phyloP scores from a whole-genome alignment of 2,329 filamentous ascomycete species.

The Blastomyces gilchristii region DNA sequence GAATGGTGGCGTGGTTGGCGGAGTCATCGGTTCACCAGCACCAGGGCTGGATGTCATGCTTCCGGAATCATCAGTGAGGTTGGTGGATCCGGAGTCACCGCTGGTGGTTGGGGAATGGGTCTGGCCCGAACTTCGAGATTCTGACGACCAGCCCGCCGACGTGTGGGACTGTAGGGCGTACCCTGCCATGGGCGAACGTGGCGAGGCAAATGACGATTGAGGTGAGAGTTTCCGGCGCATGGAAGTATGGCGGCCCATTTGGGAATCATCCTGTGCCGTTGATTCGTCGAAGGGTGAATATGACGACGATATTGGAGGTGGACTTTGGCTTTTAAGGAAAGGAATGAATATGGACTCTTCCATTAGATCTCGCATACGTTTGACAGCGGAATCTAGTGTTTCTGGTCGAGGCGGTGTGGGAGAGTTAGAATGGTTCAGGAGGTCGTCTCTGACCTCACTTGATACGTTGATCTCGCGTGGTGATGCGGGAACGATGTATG shows the following conservation, averaged over 20 bases:
- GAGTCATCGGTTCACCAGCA: slow-evolving; percentile 39
- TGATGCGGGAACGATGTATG: slow-evolving; percentile 78
- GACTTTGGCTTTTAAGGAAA: slow-evolving; percentile 63
- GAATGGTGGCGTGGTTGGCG: slow-evolving; percentile 42
- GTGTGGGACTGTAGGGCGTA: slow-evolving; percentile 22
- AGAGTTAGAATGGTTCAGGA: slow-evolving; percentile 55
- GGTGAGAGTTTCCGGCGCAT: slow-evolving; percentile 15
- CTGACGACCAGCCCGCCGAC: slow-evolving; percentile 25
- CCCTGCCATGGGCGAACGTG: slow-evolving; percentile 13
- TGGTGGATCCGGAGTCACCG: slow-evolving; percentile 29
- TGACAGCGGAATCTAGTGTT: slow-evolving; percentile 68
- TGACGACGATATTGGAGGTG: slow-evolving; percentile 28
- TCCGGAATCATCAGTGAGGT: slow-evolving; percentile 39
- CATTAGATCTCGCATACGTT: slow-evolving; percentile 91
- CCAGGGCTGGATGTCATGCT: slow-evolving; percentile 34
- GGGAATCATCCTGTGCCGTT: slow-evolving; percentile 20
- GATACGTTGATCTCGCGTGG: slow-evolving; percentile 86
- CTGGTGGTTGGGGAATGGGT: slow-evolving; percentile 25
- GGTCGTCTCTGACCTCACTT: slow-evolving; percentile 67
- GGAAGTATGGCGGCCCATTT: slow-evolving; percentile 12
- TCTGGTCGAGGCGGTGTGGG: slow-evolving; percentile 60
- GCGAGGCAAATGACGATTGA: slow-evolving; percentile 14
- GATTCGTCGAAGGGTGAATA: slow-evolving; percentile 30
- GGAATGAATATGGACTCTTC: slow-evolving; percentile 90
- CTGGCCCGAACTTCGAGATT: slow-evolving; percentile 28